Base-by-base conservation (phyloP, 495 filamentous ascomycete species). In the Penicillium canariense region DNA sequence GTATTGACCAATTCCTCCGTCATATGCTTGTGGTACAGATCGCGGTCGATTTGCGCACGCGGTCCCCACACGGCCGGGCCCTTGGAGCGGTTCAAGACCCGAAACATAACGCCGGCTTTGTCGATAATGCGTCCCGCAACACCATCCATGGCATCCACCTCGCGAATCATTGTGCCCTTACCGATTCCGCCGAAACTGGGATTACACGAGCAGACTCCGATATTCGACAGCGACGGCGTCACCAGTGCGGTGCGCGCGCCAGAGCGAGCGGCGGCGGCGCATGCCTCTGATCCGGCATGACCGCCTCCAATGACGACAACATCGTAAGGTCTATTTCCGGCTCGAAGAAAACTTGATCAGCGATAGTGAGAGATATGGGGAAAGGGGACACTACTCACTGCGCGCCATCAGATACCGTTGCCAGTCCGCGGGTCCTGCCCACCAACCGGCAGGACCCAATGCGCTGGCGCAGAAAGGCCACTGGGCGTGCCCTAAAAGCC, bases 41-140 rank as follows among this genome's bases (percentile, higher is more conserved):
- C 83, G 51, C 94, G 83, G 71, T 98, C 94, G 68, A 98, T 98
- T 76, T 98, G 94, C 50, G 94, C 94, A 51, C 94, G 82, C 2
- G 91, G 94, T 14, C 92, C 94, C 94, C 94, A 98, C 50, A 98
- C 94, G 6, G 95, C 94, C 3, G 93, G 89, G 0, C 94, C 94
- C 62, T 97, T 97, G 36, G 81, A 89, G 23, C 84, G 71, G 68
- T 98, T 98, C 56, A 98, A 71, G 6, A 95, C 79, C 43, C 85
- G 84, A 69, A 98, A 98, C 70, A 96, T 92, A 15, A 96, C 78
- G 14, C 92, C 94, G 20, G 94, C 89, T 70, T 93, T 96, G 69
- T 98, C 94, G 35, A 96, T 88, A 25, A 96, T 89, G 9, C 90
- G 81, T 2, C 91, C 93, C 0, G 88, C 87, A 9, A 98, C 80